Conservation (phyloP, 2,329 filamentous ascomycete genomes). For the Lecanosticta acicola region DNA sequence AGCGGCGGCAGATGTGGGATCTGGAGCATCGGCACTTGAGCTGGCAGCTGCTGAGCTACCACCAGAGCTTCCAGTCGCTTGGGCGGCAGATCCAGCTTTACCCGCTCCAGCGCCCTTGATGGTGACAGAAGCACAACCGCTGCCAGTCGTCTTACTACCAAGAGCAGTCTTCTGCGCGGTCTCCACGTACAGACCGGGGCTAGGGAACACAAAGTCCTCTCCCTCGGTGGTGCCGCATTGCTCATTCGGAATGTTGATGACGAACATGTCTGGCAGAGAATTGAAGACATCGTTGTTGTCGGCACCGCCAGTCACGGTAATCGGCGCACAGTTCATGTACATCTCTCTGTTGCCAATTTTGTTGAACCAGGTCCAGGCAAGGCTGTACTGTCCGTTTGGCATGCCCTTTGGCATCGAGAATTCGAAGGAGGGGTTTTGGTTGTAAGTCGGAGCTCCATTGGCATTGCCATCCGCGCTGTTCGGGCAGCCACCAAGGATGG, state of each 20-base stretch:
- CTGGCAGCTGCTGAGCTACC: background rate
- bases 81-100: constrained; percentile 1
- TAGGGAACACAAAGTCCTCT: constrained; percentile 54
- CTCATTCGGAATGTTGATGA: constrained; percentile 51
- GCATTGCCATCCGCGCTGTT: constrained; percentile 52
- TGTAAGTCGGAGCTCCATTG: constrained; percentile 7
- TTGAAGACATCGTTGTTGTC: constrained; percentile 46
- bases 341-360: constrained; percentile 84
- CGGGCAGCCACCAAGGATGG: constrained; percentile 80
- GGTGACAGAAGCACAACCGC: constrained; percentile 2
- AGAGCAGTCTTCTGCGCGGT: constrained; percentile 12
- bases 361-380: constrained; percentile 96
- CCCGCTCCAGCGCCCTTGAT: constrained; percentile 2
- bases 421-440: constrained; percentile 51
- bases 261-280: constrained; percentile 63
- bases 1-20: background rate
- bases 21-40: background rate
- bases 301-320: constrained; percentile 54
- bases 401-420: constrained; percentile 70
- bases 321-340: constrained; percentile 91
- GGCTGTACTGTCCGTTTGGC: constrained; percentile 65
- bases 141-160: constrained; percentile 10
- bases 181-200: constrained; percentile 48
- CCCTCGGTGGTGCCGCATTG: constrained; percentile 51
- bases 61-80: background rate